Conservation (phyloP, 2,329 filamentous ascomycete genomes). For the Cladosporium sp. region DNA sequence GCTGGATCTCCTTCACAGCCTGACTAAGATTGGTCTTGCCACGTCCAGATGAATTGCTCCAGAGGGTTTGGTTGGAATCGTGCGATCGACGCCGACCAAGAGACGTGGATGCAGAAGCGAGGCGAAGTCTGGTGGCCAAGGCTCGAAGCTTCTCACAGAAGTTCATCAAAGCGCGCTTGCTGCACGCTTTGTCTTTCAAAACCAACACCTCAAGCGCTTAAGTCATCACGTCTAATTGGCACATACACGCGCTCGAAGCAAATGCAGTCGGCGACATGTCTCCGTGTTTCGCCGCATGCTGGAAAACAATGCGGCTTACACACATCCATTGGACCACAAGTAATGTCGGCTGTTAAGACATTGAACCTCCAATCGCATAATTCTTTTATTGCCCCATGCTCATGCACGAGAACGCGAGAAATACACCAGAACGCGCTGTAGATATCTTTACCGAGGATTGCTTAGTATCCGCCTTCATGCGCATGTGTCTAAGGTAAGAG, state of each 20-base stretch:
- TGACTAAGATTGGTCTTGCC: background rate
- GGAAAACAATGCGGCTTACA: background rate
- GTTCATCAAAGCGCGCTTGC: background rate
- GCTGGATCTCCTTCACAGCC: background rate
- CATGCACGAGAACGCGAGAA: too few relatives aligned
- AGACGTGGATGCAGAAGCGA: background rate
- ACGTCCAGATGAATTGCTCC: too few relatives aligned
- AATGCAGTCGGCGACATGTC: background rate
- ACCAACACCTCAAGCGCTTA: conserved; percentile 6
- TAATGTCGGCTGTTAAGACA: conserved; percentile 1
- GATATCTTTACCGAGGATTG: too few relatives aligned
- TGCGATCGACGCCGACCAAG: background rate
- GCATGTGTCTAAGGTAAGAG: too few relatives aligned
- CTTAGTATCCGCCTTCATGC: too few relatives aligned
- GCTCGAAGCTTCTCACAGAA: background rate
- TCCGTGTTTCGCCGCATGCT: background rate
- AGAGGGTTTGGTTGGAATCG: background rate
- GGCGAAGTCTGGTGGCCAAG: background rate
- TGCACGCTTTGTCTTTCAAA: background rate
- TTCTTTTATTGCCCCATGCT: too few relatives aligned
- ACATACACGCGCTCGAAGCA: background rate
- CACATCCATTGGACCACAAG: background rate
- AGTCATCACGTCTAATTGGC: background rate
- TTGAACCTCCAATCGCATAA: background rate
- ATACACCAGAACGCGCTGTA: too few relatives aligned